Base-by-base conservation (phyloP, 306 rosid genomes). In the Acacia acuminata region DNA sequence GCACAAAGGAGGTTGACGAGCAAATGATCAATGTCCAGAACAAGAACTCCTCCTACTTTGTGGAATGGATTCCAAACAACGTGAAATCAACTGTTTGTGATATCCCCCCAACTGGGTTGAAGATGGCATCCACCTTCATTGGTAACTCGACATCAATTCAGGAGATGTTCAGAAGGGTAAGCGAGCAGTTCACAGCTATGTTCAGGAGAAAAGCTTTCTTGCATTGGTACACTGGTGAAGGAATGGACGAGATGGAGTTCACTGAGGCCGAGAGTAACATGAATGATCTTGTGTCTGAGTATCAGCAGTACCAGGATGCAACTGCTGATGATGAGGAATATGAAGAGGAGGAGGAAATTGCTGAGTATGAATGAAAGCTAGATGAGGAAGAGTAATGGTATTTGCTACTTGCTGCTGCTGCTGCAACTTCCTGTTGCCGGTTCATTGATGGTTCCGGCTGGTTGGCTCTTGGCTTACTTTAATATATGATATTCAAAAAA, bases 301-400 rank as follows among this genome's bases (percentile, higher is more conserved):
- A 92, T 84, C 97, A 92, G 83, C 97, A 92, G 79, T 92, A 92
- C 82, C 97, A 92, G 65, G 97, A 92, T 78, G 97, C 97, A 66
- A 92, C 94, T 24, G 94, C 92, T 2, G 97, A 92, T 47, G 97
- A 92, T 36, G 94, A 90, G 22, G 97, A 88, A 40, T 88, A 90
- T 32, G 91, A 88, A 64, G 93, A 90, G 19, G 94, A 74, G 11
- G 78, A 84, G n/a, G 87, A 80, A 5, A 79, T 69, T 19, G 55
- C 42, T 16, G 85, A 87, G 0, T 70, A 70, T 43, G 75, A 68
- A 1, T 51, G 11, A 68, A 8, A 10, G 5, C 11, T 8, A 14
- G 22, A 13, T 5, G 48, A 64, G 19, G 38, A 65, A 8, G 53
- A 43, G 34, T 32, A 14, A 20, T 36, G 47, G 14, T 38, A 27